A percentile compares a stretch with the other conserved stretches of the same genome.
phyloP scores from a whole-genome alignment of 495 filamentous ascomycete species.

The Penicillium waksmanii region DNA sequence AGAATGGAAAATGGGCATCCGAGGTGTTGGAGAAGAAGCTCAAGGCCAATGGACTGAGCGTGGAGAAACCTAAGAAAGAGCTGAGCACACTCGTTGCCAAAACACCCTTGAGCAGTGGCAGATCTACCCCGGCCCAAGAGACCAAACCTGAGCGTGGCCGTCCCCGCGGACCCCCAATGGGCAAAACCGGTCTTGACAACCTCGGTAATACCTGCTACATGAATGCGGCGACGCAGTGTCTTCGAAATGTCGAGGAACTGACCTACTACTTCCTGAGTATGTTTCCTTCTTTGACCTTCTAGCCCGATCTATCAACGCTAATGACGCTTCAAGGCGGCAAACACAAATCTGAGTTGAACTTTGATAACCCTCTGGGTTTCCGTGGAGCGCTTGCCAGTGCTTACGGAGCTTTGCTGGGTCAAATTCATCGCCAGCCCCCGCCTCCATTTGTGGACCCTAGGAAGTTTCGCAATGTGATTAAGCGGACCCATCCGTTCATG shows the following conservation, averaged over 20 bases:
- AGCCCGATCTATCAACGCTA: not conserved
- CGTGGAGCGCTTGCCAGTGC: constrained; percentile 79
- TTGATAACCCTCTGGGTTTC: constrained; percentile 79
- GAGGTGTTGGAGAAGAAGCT: constrained; percentile 50
- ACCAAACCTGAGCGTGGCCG: constrained; percentile 62
- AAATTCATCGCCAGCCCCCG: constrained; percentile 65
- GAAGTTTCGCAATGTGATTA: constrained; percentile 79
- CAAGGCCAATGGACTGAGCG: constrained; percentile 44
- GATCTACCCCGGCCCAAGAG: constrained; percentile 63
- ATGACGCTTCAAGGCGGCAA: not conserved
- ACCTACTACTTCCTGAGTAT: constrained; percentile 83
- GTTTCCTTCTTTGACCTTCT: constrained; percentile 18
- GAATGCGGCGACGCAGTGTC: constrained; percentile 95
- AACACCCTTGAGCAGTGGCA: constrained; percentile 53
- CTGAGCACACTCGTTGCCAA: constrained; percentile 30
- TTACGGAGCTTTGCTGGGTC: constrained; percentile 73
- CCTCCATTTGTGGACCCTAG: constrained; percentile 69
- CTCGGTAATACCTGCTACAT: constrained; percentile 98
- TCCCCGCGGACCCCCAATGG: constrained; percentile 31
- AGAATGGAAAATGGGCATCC: constrained; percentile 66
- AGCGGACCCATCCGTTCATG: constrained; percentile 78
- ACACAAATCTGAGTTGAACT: constrained; percentile 79
- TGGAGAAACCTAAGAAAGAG: constrained; percentile 42
- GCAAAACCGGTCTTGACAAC: constrained; percentile 75
- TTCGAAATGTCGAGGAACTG: constrained; percentile 88